Base-by-base conservation (phyloP, 2,329 filamentous ascomycete species). In the Neoscytalidium dimidiatum region DNA sequence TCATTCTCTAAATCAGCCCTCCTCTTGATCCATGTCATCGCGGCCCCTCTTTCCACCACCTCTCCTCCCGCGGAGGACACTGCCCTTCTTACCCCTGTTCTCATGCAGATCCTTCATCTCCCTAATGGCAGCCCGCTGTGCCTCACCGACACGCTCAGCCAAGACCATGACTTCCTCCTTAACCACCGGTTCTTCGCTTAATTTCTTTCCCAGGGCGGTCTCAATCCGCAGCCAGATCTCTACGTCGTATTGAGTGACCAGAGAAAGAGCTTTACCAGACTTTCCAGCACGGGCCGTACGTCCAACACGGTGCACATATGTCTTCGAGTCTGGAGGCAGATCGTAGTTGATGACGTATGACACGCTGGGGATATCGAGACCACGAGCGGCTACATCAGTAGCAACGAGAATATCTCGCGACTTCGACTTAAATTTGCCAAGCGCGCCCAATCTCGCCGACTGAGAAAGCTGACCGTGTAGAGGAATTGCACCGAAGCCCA, bases 391-490 rank as follows among this genome's bases (percentile, higher is more conserved):
- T n/a, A 97, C 92, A 75, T 97, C 94, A 0, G 94, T 97, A 11
- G 93, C 93, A 3, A 97, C 91, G 3, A 99, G 86, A 43, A 99
- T 94, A 69, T 96, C 88, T 46, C 93, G 85, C n/a, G 85, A 87
- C 7, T 89, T 88, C 3, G 90, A 84, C 63, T 90, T 89, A 84
- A 99, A 98, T 76, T 98, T 98, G 75, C 91, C 92, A 8, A 99
- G 83, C 0, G 95, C 92, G 6, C 92, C 94, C 0, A 98, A 81
- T 69, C 95, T 92, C 17, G 92, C 86, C 1, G 91, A 92, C 76
- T 99, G 95, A 1, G 89, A 93, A 58, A 99, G 86, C 74, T 97
- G 92, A 8, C 94, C 95, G 78, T 99, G 94, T 0, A 99, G 85
- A 0, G 95, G 94, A 66, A 98, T 95, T 3, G 94, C 94, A 44